Conservation (phyloP, 306 rosid genomes). For the Quercus engelmannii region DNA sequence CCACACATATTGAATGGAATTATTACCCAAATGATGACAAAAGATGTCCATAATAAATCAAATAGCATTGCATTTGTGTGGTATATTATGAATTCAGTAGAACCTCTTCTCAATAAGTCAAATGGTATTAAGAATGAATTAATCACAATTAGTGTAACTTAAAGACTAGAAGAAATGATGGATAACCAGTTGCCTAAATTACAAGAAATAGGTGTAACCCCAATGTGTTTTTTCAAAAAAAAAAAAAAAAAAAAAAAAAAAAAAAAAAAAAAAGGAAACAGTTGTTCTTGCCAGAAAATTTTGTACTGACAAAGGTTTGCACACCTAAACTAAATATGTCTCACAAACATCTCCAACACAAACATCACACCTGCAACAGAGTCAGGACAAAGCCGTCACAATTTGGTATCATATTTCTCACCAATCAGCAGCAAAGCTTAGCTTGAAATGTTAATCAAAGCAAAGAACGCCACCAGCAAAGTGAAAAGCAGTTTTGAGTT, state of each 20-base stretch:
- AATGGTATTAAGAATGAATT: conserved; percentile 3
- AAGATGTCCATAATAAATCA: not conserved
- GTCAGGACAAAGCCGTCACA: conserved; percentile 3
- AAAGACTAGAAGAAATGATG: not conserved
- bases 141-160: not conserved
- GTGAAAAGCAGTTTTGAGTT: conserved; percentile 24
- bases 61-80: not conserved
- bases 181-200: conserved; percentile 6
- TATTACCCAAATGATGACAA: not conserved
- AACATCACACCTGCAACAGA: not conserved
- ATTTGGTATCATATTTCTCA: conserved; percentile 4
- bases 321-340: conserved; percentile 19
- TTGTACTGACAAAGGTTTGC: not conserved
- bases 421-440: conserved; percentile 19
- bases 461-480: conserved; percentile 42
- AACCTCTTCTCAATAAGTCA: not conserved
- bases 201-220: conserved; percentile 18
- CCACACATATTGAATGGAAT: not conserved
- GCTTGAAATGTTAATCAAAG: conserved; percentile 25
- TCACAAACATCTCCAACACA: not conserved
- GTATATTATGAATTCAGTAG: not conserved
- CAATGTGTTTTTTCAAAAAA: not conserved
- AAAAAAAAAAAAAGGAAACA: not conserved
- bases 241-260: not conserved
- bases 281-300: conserved; percentile 5